These are phyloP conservation scores for Gossypium rotundifolium DNA, from an alignment of 345 rosid genomes.

Conservation along the genomic window DNA sequence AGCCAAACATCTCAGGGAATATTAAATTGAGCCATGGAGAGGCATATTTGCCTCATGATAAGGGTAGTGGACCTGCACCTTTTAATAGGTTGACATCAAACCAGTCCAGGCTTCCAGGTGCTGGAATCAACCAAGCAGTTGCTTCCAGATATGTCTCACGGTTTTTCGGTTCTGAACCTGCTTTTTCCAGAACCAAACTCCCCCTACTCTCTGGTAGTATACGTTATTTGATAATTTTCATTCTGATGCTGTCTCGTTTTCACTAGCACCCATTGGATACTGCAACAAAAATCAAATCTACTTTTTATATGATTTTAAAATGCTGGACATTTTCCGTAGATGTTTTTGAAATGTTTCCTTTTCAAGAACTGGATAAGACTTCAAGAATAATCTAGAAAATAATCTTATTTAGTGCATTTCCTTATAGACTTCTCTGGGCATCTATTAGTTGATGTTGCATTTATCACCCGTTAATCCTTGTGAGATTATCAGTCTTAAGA, in stretches of 20 bases:
- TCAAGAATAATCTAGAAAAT: not conserved
- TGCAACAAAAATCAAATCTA: not conserved
- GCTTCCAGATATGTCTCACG: constrained; percentile 83
- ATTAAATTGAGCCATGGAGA: constrained; percentile 95
- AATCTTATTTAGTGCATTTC: not conserved
- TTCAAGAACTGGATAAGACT: not conserved
- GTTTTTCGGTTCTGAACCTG: constrained; percentile 64
- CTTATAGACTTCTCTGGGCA: not conserved
- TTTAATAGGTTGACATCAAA: constrained; percentile 66
- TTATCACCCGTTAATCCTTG: not conserved
- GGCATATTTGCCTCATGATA: constrained; percentile 97
- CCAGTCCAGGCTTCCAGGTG: constrained; percentile 59
- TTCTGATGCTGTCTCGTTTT: not conserved
- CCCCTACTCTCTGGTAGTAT: constrained; percentile 54
- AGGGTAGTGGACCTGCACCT: constrained; percentile 71
- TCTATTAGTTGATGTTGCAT: constrained; percentile 1
- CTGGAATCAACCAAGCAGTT: constrained; percentile 70
- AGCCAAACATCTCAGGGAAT: constrained; percentile 91
- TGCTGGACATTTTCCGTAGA: not conserved
- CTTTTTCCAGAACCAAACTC: constrained; percentile 52
- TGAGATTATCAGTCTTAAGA: constrained; percentile 5
- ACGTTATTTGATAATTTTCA: constrained; percentile 9
- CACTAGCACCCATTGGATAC: not conserved
- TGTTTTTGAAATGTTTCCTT: not conserved
- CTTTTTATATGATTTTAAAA: not conserved